Base-by-base conservation (phyloP, 495 filamentous ascomycete genomes). In the Daldinia caldariorum region DNA sequence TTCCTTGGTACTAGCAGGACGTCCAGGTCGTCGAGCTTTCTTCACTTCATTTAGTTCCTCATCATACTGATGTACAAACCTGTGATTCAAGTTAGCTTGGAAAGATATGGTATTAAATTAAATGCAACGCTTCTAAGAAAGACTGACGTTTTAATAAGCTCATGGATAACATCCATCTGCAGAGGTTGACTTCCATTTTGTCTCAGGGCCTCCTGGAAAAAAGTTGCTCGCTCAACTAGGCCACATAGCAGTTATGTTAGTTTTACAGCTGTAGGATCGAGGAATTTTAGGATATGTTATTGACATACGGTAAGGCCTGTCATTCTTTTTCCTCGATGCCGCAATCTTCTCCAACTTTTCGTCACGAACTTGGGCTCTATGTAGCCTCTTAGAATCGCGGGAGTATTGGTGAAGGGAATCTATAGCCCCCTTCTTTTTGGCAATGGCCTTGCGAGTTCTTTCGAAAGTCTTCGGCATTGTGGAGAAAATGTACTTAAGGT, bases 361-460 rank as follows among this genome's bases (percentile, higher is more conserved):
- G 69, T 94, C 91, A 75, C 94, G 84, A 45, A 87, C 84, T 62
- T 85, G 84, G 14, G 93, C 94, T 35, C 88, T 84, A 73, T 92
- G 90, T 61, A 97, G 79, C 49, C 89, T 86, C 70, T 89, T 88
- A 8, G 84, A 88, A 79, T 96, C 91, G 65, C 93, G 85, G 74
- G 92, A 95, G 77, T 92, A 91, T 74, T 92, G 89, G 76, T 97
- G 93, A 13, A 97, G 83, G 13, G 89, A 84, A 22, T 87, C 86
- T 55, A 90, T 83, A 14, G 83, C 83, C 14, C 86, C 88, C 79
- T 91, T 91, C 80, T 90, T 90, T 82, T 94, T 94, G 20, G 87
- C 77, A 54, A 97, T 91, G 63, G 92, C 88, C 81, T 97, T 97
- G 61, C 92, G 89, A 39, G 94, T 89, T 72, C 94, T 97, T 54